phyloP scores from a whole-genome alignment of 495 filamentous ascomycete species.

The Lophiotrema nucula region DNA sequence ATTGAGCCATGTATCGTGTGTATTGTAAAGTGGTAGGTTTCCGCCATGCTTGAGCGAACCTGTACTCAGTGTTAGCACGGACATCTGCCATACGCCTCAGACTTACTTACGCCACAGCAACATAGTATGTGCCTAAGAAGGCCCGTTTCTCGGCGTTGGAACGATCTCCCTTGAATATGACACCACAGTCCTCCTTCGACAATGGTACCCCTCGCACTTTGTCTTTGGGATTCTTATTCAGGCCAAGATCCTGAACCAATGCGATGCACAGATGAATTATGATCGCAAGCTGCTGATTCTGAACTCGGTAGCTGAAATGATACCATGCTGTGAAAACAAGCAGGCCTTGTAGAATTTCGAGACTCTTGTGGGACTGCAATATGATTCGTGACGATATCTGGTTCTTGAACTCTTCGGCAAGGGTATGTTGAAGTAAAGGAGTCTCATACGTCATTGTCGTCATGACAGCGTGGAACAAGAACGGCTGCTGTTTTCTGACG shows the following conservation, averaged over 20 bases:
- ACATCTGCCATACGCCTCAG: background rate
- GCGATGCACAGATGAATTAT: constrained; percentile 19
- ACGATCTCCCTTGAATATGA: background rate
- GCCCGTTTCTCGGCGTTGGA: constrained; percentile 10
- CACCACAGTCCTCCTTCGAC: background rate
- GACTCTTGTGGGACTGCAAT: constrained; percentile 9
- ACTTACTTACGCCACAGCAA: constrained; percentile 10
- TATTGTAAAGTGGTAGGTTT: constrained; percentile 7
- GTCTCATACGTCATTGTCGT: constrained; percentile 10
- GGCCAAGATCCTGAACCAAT: constrained; percentile 12
- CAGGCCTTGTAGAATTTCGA: constrained; percentile 23
- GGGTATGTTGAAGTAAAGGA: constrained; percentile 2
- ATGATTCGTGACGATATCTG: constrained; percentile 19
- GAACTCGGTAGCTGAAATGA: constrained; percentile 7
- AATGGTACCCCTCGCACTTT: background rate
- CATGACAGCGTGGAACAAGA: constrained; percentile 22
- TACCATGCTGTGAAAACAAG: constrained; percentile 19
- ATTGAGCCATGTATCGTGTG: constrained; percentile 17
- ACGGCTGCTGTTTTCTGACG: background rate
- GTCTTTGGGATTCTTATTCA: constrained; percentile 7
- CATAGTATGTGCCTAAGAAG: constrained; percentile 12
- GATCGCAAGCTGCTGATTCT: constrained; percentile 17
- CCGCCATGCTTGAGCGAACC: constrained; percentile 20
- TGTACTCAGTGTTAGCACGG: background rate
- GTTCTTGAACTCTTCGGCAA: constrained; percentile 14